A percentile compares a stretch with the other conserved stretches of the same genome.
Evolutionary conservation across 2,329 filamentous ascomycete genomes (phyloP).

Genomic region (Pseudogymnoascus sp.): DNA sequence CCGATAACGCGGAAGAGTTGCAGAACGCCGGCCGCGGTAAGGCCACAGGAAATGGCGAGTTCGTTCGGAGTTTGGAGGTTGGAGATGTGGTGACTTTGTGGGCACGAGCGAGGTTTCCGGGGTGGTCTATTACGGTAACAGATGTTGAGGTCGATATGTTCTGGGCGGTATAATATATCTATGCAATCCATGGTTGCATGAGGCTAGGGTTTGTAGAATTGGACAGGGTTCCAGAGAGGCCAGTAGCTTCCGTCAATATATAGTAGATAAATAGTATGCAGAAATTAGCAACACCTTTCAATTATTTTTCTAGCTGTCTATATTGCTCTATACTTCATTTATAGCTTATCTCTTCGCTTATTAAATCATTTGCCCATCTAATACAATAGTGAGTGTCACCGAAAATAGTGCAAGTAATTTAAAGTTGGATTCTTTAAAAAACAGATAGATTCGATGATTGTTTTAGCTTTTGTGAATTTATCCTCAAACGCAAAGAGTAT

Average conservation of each 20-base stretch:
- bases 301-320: neutral
- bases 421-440: neutral
- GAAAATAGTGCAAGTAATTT: neutral
- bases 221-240: neutral
- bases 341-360: neutral
- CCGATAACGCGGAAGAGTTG: slow-evolving; percentile 31
- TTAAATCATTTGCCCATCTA: neutral
- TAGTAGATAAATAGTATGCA: neutral
- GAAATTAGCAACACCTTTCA: neutral
- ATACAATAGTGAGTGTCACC: neutral
- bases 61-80: slow-evolving; percentile 48
- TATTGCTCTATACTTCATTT: neutral
- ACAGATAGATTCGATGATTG: no score
- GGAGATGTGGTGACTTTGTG: slow-evolving; percentile 57
- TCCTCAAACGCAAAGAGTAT: no score
- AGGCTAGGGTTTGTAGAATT: neutral
- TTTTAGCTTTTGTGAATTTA: no score
- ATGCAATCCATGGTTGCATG: neutral
- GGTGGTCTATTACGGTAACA: slow-evolving; percentile 47
- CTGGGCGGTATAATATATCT: slow-evolving; percentile 41
- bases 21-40: slow-evolving; percentile 41
- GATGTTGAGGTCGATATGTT: slow-evolving; percentile 49
- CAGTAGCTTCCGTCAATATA: neutral
- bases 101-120: slow-evolving; percentile 49
- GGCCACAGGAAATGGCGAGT: slow-evolving; percentile 45